Conservation (phyloP, 805 yeast species). For the Myxozyma lipomycoides region DNA sequence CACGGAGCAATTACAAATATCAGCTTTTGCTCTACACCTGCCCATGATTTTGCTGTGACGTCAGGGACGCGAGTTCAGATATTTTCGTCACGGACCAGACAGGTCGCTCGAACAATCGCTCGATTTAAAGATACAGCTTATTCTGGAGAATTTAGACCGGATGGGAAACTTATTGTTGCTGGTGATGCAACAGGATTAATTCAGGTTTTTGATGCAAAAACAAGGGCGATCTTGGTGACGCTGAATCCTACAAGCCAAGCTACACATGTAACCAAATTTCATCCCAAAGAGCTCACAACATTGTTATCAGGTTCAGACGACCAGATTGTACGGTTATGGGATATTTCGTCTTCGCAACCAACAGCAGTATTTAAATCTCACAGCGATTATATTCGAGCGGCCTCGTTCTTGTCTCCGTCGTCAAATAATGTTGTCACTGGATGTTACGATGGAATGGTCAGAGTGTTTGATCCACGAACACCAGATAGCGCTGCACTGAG, state of each 20-base stretch:
- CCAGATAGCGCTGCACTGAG: constrained; percentile 52
- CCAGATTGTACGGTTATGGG: constrained; percentile 79
- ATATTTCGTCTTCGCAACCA: constrained; percentile 79
- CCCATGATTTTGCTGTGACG: constrained; percentile 91
- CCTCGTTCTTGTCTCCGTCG: constrained; percentile 61
- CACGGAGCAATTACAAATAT: constrained; percentile 88
- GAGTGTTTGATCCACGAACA: constrained; percentile 78
- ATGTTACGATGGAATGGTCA: constrained; percentile 82
- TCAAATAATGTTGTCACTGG: constrained; percentile 85
- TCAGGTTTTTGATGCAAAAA: constrained; percentile 81
- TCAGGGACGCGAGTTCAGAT: constrained; percentile 88
- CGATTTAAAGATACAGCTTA: constrained; percentile 90
- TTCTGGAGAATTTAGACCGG: constrained; percentile 84
- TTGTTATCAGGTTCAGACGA: constrained; percentile 90
- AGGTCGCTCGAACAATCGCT: constrained; percentile 77
- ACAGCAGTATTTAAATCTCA: constrained; percentile 66
- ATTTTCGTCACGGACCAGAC: constrained; percentile 89
- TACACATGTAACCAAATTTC: constrained; percentile 90
- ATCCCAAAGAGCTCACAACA: constrained; percentile 68
- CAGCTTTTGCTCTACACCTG: constrained; percentile 77
- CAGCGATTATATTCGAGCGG: constrained; percentile 83
- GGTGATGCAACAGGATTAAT: constrained; percentile 94
- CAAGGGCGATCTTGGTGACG: constrained; percentile 73
- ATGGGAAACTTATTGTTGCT: constrained; percentile 87
- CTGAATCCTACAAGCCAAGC: constrained; percentile 82